phyloP scores from a whole-genome alignment of 2,329 filamentous ascomycete species.

The Pseudogymnoascus sp. region DNA sequence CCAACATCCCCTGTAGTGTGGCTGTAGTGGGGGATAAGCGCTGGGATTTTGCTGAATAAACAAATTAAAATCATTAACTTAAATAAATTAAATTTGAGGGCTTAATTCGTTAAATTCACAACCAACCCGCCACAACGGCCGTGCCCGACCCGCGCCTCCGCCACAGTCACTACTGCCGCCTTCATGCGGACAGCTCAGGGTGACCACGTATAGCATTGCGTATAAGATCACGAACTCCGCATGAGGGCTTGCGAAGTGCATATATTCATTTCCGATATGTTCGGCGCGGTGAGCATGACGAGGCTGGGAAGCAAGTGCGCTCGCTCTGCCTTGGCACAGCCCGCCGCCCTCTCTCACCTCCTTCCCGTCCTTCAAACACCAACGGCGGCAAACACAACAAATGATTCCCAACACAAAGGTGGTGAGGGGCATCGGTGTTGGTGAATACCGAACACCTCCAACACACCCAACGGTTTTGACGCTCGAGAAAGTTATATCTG shows the following conservation, averaged over 20 bases:
- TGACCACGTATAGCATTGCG: conserved; percentile 1
- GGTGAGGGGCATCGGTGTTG: neutral
- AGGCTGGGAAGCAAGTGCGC: neutral
- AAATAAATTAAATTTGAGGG: neutral
- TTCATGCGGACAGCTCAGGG: neutral
- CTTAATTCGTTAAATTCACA: neutral
- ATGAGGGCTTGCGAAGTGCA: neutral
- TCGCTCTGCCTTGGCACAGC: neutral
- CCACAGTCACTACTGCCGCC: neutral
- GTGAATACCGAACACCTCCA: neutral
- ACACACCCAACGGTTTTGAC: neutral
- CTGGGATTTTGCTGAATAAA: neutral
- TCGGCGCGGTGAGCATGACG: conserved; percentile 2
- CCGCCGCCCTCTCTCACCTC: neutral
- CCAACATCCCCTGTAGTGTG: neutral
- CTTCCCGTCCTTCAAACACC: neutral
- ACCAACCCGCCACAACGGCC: neutral
- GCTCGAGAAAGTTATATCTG: neutral
- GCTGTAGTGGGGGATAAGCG: conserved; percentile 5
- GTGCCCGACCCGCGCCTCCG: neutral
- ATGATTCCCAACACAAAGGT: neutral
- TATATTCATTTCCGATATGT: neutral
- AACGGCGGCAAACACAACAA: neutral
- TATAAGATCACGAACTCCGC: neutral
- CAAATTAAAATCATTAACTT: neutral